Conservation (phyloP, 345 rosid genomes). For the Populus davidiana region DNA sequence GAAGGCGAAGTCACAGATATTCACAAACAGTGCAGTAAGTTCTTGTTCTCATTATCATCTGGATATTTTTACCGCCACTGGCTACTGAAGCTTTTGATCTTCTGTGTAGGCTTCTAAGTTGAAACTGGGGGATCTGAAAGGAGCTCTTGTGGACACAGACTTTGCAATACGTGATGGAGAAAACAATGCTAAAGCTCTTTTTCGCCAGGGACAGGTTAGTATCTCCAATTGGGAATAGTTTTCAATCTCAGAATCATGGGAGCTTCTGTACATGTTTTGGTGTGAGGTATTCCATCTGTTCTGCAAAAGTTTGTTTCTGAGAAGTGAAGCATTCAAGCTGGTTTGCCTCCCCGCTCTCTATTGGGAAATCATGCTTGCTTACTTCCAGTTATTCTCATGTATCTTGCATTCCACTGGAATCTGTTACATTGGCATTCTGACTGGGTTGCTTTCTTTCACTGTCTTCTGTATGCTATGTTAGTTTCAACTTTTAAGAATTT, state of each 20-base stretch:
- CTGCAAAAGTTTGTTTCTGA: not conserved
- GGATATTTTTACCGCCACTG: not conserved
- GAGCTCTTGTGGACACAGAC: slow-evolving; percentile 82
- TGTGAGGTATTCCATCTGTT: not conserved
- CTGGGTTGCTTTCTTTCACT: not conserved
- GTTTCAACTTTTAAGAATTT: not conserved
- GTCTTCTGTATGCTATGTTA: not conserved
- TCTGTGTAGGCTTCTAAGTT: slow-evolving; percentile 71
- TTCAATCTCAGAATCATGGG: slow-evolving; percentile 4
- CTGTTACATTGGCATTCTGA: not conserved
- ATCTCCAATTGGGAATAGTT: slow-evolving; percentile 6
- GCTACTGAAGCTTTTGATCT: not conserved
- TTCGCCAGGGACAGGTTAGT: slow-evolving; percentile 95
- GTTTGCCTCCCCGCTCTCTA: not conserved
- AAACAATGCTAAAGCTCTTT: slow-evolving; percentile 82
- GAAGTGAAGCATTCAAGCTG: not conserved
- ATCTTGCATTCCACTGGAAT: not conserved
- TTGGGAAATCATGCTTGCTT: not conserved
- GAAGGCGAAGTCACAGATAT: slow-evolving; percentile 82
- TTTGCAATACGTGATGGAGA: slow-evolving; percentile 90
- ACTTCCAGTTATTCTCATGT: not conserved
- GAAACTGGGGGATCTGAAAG: slow-evolving; percentile 78
- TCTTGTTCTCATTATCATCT: slow-evolving; percentile 1
- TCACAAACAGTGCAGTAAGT: slow-evolving; percentile 89
- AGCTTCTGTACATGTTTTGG: not conserved